phyloP scores from a whole-genome alignment of 345 rosid species.

The Hibiscus mutabilis region DNA sequence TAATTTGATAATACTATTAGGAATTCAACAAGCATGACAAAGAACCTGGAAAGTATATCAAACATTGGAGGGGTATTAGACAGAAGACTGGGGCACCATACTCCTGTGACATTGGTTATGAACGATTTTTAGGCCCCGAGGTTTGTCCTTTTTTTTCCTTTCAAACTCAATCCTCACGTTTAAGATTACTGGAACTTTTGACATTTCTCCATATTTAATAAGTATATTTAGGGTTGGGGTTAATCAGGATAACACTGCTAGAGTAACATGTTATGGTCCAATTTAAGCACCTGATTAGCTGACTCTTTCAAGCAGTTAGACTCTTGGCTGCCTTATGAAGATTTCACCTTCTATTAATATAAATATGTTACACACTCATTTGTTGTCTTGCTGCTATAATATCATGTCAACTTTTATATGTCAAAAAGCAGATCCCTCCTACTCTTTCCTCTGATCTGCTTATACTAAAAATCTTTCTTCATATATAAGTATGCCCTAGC shows the following conservation, averaged over 20 bases:
- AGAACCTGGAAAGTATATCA: slow-evolving; percentile 82
- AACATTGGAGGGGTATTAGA: slow-evolving; percentile 91
- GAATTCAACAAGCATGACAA: slow-evolving; percentile 97
- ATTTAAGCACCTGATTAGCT: slow-evolving; percentile 1
- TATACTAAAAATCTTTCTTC: background rate
- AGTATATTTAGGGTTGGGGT: background rate
- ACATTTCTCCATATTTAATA: background rate
- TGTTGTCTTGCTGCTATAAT: background rate
- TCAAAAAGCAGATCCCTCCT: background rate
- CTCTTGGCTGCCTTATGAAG: background rate
- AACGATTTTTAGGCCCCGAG: slow-evolving; percentile 98
- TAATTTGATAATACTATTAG: slow-evolving; percentile 26
- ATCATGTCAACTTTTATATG: background rate
- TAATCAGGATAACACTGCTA: slow-evolving; percentile 7
- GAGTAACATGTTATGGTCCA: background rate
- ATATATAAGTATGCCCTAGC: background rate
- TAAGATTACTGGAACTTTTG: background rate
- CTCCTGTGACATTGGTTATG: slow-evolving; percentile 94
- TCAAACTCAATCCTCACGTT: slow-evolving; percentile 1
- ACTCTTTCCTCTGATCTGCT: background rate
- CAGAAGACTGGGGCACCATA: slow-evolving; percentile 99
- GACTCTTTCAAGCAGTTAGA: background rate
- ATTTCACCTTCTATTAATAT: background rate
- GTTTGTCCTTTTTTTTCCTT: slow-evolving; percentile 34
- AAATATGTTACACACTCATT: background rate